Evolutionary conservation across 768 basidiomycete species (phyloP).

Genomic region (Tricholoma saponaceum): DNA sequence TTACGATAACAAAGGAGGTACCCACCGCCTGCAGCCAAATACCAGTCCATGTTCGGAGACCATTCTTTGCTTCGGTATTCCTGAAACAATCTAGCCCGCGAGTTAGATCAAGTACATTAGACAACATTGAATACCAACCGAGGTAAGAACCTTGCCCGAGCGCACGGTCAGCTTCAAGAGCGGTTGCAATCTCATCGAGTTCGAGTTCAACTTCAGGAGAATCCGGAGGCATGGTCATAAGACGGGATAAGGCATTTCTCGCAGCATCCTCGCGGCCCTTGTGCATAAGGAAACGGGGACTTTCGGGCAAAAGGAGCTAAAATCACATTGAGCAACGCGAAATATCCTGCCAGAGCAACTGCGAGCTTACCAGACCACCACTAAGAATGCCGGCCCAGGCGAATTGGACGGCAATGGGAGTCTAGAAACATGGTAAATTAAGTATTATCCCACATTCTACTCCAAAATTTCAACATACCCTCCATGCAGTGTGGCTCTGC

Average conservation of each 20-base stretch:
- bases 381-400: constrained; percentile 73
- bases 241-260: constrained; percentile 53
- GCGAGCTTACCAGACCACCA: constrained; percentile 46
- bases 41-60: constrained; percentile 76
- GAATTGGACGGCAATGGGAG: constrained; percentile 73
- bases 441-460: not conserved
- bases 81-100: constrained; percentile 42
- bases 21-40: constrained; percentile 63
- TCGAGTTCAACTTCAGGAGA: constrained; percentile 50
- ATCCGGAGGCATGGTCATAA: constrained; percentile 49
- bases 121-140: constrained; percentile 5
- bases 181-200: constrained; percentile 42
- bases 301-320: constrained; percentile 26
- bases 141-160: constrained; percentile 59
- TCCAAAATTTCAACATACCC: not conserved
- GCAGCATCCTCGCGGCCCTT: constrained; percentile 59
- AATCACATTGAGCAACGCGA: not conserved
- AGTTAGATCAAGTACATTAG: not conserved
- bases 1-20: not conserved
- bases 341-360: not conserved
- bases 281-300: constrained; percentile 78
- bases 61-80: constrained; percentile 55
- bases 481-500: constrained; percentile 46
- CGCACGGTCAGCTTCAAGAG: constrained; percentile 59
- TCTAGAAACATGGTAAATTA: not conserved